Base-by-base conservation (phyloP, 345 rosid species). In the Psidium friedrichsthalianum region DNA sequence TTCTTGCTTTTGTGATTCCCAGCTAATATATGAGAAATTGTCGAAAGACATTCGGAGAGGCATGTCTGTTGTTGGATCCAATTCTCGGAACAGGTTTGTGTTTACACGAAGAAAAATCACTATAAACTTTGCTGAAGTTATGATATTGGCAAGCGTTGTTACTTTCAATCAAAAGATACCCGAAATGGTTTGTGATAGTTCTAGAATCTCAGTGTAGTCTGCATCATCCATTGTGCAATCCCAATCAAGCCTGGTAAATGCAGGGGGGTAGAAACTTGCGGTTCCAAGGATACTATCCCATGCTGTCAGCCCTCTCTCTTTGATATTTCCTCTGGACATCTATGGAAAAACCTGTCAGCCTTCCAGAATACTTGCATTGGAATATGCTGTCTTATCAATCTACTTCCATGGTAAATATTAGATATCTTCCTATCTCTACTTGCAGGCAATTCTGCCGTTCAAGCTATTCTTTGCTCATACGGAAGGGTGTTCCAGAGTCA, bases 41-140 rank as follows among this genome's bases (percentile, higher is more conserved):
- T 98, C 99, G 2, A 92, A 90, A 74, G 99, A 97, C 92, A 97
- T 97, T 85, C 96, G 21, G 95, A 97, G 88, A 95, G 98, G 87
- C 99, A 97, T 85, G 99, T 97, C 86, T 97, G 84, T 88, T 97
- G 69, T 89, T 97, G 93, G 98, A 95, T 95, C 99, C 99, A 82
- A 97, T 97, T 86, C 92, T 97, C 6, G 99, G 99, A 74, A 97
- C 99, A 95, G 99, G 99, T 95, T 86, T 3, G 92, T 76, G 47
- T 69, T 69, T 69, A 36, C 47, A 36, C 47, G 15, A 13, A 69
- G 80, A 69, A 2, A 64, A 69, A 9, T 69, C 47, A 69, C 6
- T 69, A 21, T 69, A 36, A 69, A 69, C 8, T 69, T 36, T 69
- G 25, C 80, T 18, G 80, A 69, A 36, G 25, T 69, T 69, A 69